Evolutionary conservation across 352 stramenopile species (phyloP), one percentile per base, ranked within the genome.

Genomic region (Globisporangium middletonii): DNA sequence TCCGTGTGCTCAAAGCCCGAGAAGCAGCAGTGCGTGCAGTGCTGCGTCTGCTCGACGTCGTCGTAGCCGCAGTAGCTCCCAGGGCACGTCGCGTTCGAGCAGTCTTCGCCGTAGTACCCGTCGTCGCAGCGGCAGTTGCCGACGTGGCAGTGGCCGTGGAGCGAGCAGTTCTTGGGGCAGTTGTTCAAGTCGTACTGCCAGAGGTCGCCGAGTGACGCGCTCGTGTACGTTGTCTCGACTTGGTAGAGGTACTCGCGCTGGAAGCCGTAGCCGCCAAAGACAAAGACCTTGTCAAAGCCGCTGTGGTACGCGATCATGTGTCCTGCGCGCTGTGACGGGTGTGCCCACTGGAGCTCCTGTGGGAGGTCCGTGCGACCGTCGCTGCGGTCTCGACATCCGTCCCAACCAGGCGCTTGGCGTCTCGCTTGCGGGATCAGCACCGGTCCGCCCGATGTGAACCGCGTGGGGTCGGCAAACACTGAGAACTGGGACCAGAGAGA

Each of bases 31-130:
- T 99, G 96, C 28, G 73, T 69, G 70, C 96, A 99, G 3, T 90
- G 72, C 67, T 98, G 92, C 19, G 57, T 57, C 52, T 94, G 76
- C 3, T 62, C 83, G 4, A 77, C 75, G 28, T 96, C 82, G 59
- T 98, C 80, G 69, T 98, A 98, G 28, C 78, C 68, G 62, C 96
- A 99, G 33, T 89, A 97, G 41, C 89, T 95, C 2, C 96, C 96
- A 0, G 96, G 94, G 60, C 96, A 99, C 7, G 89, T 76, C 19
- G 82, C 86, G 64, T 99, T 99, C 11, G 87, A 98, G 68, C 96
- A 99, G 67, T 99, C 96, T 2, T 89, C 62, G n/a, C 96, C 96
- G 62, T 97, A 98, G 67, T 97, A 99, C 15, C 96, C 96, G 53
- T 95, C 85, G 59, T 97, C 59, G 64, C 95, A 98, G n/a, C 80